Conservation (phyloP, 208 protist species). For the Novymonas esmeraldas region DNA sequence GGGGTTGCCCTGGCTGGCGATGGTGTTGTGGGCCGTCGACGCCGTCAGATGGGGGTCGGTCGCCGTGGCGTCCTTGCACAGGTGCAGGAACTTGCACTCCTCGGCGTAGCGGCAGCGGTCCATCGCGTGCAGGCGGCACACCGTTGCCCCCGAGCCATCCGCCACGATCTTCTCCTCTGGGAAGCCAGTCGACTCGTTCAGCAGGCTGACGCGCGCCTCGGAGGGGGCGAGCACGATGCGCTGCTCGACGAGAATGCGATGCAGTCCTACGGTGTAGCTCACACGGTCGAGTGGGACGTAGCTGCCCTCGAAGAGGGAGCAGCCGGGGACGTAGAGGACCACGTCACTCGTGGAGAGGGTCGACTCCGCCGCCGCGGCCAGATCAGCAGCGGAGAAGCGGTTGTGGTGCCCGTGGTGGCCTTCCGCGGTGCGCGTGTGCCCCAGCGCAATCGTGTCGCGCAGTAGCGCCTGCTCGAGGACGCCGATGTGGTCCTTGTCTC, state of each 20-base stretch:
- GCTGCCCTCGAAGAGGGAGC: slow-evolving; percentile 25
- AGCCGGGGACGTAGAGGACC: slow-evolving; percentile 42
- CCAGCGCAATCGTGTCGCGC: slow-evolving; percentile 9
- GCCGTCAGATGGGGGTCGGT: slow-evolving; percentile 39
- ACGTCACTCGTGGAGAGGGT: slow-evolving; percentile 20
- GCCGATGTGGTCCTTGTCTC: slow-evolving; percentile 58
- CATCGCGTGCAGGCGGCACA: slow-evolving; percentile 76
- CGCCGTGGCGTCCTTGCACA: slow-evolving; percentile 66
- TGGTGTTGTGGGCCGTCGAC: background rate
- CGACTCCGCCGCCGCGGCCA: slow-evolving; percentile 3
- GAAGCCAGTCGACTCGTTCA: slow-evolving; percentile 26
- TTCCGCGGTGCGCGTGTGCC: slow-evolving; percentile 1
- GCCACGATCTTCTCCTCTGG: slow-evolving; percentile 28
- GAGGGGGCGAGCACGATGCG: slow-evolving; percentile 6
- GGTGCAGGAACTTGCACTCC: slow-evolving; percentile 86
- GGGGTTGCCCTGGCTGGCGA: background rate
- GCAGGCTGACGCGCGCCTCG: slow-evolving; percentile 5
- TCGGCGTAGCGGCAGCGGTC: slow-evolving; percentile 83
- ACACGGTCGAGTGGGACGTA: slow-evolving; percentile 53
- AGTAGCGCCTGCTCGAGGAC: slow-evolving; percentile 27
- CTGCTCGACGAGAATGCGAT: slow-evolving; percentile 52
- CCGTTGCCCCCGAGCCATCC: slow-evolving; percentile 36
- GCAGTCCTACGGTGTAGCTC: slow-evolving; percentile 71
- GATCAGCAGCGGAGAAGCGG: background rate
- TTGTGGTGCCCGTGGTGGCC: background rate